Conservation (phyloP, 2,329 filamentous ascomycete species). For the Fusarium oligoseptatum region DNA sequence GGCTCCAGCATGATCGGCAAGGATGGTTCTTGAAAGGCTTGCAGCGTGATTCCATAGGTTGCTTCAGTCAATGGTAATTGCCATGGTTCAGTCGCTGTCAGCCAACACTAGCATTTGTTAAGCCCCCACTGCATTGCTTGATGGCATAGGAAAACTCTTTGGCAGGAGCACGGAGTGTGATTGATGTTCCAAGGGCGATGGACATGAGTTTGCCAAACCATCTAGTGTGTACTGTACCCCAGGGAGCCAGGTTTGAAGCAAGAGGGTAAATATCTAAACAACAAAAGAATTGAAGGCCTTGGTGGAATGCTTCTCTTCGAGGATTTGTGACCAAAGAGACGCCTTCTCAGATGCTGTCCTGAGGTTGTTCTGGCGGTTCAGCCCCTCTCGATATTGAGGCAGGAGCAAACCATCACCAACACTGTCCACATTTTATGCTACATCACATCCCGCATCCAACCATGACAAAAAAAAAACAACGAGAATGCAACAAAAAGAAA, state of each 20-base stretch:
- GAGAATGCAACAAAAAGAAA: not conserved
- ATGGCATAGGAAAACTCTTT: not conserved
- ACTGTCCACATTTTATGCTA: not conserved
- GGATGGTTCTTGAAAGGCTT: not conserved
- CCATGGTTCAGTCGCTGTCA: not conserved
- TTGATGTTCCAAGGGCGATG: not conserved
- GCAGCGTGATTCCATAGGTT: not conserved
- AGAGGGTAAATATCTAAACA: not conserved
- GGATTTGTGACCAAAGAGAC: too few relatives aligned
- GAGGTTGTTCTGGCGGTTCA: not conserved
- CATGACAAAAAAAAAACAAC: not conserved
- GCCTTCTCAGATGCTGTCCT: not conserved
- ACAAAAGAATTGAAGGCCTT: not conserved
- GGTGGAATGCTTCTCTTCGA: not conserved
- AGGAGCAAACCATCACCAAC: not conserved
- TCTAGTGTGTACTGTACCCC: not conserved
- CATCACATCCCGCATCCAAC: not conserved
- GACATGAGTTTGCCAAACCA: not conserved
- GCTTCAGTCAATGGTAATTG: not conserved
- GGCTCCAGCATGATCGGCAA: not conserved
- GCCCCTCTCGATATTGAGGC: not conserved
- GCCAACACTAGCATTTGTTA: not conserved
- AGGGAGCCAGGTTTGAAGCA: not conserved
- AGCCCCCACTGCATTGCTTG: not conserved
- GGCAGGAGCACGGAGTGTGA: not conserved